phyloP scores from a whole-genome alignment of 2,329 filamentous ascomycete species.

The Myrmaecium sp. region DNA sequence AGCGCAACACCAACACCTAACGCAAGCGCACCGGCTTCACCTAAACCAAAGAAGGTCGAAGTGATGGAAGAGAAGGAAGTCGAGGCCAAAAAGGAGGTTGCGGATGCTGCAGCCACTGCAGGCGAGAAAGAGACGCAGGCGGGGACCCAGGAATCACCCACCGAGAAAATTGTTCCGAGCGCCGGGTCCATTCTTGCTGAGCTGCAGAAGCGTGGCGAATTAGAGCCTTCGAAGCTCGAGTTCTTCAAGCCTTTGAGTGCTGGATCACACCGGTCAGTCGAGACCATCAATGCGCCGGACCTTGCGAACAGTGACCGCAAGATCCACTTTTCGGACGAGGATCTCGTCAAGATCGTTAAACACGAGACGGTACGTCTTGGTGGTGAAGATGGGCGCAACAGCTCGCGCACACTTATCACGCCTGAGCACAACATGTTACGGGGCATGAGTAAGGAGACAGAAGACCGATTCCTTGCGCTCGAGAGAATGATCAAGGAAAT shows the following conservation, averaged over 20 bases:
- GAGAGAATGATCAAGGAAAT: slow-evolving; percentile 32
- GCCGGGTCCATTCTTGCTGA: slow-evolving; percentile 22
- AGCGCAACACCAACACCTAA: no score
- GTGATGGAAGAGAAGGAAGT: background rate
- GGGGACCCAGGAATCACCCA: slow-evolving; percentile 12
- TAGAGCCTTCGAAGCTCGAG: slow-evolving; percentile 21
- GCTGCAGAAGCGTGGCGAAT: slow-evolving; percentile 20
- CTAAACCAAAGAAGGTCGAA: background rate
- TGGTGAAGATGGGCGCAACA: slow-evolving; percentile 25
- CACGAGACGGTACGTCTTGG: slow-evolving; percentile 32
- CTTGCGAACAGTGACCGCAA: slow-evolving; percentile 17
- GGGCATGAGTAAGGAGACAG: slow-evolving; percentile 50
- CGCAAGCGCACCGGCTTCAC: slow-evolving; percentile 1
- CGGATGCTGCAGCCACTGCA: slow-evolving; percentile 6
- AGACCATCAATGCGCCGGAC: slow-evolving; percentile 10
- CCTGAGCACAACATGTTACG: slow-evolving; percentile 63
- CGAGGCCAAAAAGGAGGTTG: slow-evolving; percentile 1
- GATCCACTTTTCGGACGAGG: slow-evolving; percentile 22
- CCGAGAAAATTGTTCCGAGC: slow-evolving; percentile 14
- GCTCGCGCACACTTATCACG: slow-evolving; percentile 50
- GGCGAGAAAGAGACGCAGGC: slow-evolving; percentile 9
- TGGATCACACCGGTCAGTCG: slow-evolving; percentile 4
- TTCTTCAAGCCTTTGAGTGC: slow-evolving; percentile 28
- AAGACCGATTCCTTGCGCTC: slow-evolving; percentile 51
- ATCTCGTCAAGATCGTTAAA: slow-evolving; percentile 35